Evolutionary conservation across 2,329 filamentous ascomycete genomes (phyloP).

Genomic region (Ascochyta clinopodiicola): DNA sequence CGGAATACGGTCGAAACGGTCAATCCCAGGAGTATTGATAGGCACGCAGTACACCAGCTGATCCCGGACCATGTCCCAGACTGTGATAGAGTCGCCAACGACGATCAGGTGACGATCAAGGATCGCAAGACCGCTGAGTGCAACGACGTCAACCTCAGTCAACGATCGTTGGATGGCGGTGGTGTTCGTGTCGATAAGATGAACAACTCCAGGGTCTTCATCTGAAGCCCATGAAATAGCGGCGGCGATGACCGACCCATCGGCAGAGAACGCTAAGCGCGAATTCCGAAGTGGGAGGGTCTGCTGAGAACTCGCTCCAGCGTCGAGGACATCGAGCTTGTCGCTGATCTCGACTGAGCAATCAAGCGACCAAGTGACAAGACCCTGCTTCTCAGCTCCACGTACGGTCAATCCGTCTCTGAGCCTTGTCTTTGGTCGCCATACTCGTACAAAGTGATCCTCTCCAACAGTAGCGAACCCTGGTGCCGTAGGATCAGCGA

Average conservation of each 20-base stretch:
- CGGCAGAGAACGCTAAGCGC: conserved; percentile 72
- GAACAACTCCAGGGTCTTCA: conserved; percentile 66
- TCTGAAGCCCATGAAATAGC: conserved; percentile 43
- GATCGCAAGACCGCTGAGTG: conserved; percentile 72
- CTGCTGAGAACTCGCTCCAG: conserved; percentile 24
- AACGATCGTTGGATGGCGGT: conserved; percentile 72
- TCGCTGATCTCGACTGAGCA: conserved; percentile 57
- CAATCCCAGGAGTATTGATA: conserved; percentile 51
- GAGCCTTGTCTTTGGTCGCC: conserved; percentile 75
- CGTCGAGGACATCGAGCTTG: conserved; percentile 38
- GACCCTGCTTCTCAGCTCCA: conserved; percentile 57
- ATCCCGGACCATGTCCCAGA: conserved; percentile 86
- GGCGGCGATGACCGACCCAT: conserved; percentile 46
- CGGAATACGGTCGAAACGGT: conserved; percentile 50
- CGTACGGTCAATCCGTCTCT: conserved; percentile 72
- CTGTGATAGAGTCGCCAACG: conserved; percentile 73
- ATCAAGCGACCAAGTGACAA: conserved; percentile 78
- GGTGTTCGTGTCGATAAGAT: conserved; percentile 76
- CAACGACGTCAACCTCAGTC: conserved; percentile 70
- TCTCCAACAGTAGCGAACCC: conserved; percentile 86
- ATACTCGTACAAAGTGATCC: conserved; percentile 79
- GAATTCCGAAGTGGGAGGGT: conserved; percentile 59
- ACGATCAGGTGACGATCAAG: conserved; percentile 77
- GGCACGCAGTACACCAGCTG: conserved; percentile 71
- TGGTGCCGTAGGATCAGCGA: conserved; percentile 69